Evolutionary conservation across 164 flowering plant genomes (phyloP).

Genomic region (Macadamia tetraphylla): DNA sequence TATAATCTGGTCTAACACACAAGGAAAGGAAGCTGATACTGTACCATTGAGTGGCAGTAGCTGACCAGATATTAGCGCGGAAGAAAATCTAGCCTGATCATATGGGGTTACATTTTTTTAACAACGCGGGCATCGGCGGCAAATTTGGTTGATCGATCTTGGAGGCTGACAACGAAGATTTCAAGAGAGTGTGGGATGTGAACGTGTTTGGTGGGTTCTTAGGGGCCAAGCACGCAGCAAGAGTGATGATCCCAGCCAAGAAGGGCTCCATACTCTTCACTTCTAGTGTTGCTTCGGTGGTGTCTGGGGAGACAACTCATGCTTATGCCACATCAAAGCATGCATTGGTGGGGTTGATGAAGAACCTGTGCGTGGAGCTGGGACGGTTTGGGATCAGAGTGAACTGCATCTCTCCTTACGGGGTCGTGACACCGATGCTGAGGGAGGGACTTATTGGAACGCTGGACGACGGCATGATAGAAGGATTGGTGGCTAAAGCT

Average conservation of each 20-base stretch:
- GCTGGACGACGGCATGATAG: too few species aligned
- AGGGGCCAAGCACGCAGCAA: slow-evolving; percentile 41
- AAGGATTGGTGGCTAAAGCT: too few species aligned
- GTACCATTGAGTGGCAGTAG: too few species aligned
- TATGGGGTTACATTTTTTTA: too few species aligned
- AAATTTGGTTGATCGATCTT: not conserved
- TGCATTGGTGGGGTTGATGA: slow-evolving; percentile 30
- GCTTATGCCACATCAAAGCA: slow-evolving; percentile 28
- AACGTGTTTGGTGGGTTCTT: slow-evolving; percentile 18
- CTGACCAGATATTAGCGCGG: too few species aligned
- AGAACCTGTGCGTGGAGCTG: slow-evolving; percentile 15
- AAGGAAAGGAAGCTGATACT: too few species aligned
- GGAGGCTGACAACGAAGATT: slow-evolving; percentile 1
- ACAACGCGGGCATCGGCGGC: slow-evolving; percentile 24
- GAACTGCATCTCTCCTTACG: slow-evolving; percentile 20
- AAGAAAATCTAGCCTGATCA: too few species aligned
- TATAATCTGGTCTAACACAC: too few species aligned
- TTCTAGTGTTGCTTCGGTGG: slow-evolving; percentile 11
- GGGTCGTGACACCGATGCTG: not conserved
- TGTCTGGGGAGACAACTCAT: not conserved
- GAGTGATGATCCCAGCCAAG: slow-evolving; percentile 30
- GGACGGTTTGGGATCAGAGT: slow-evolving; percentile 22
- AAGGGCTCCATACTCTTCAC: slow-evolving; percentile 33
- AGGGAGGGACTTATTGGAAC: too few species aligned
- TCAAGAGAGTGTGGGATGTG: slow-evolving; percentile 9